A percentile compares a stretch with the other conserved stretches of the same genome.
Conservation (phyloP, 176 grass and related monocot genomes). For the Triticum aestivum region IWGSC_CS_RefSeq_v2.1 NC_057800.1:44512505-44513004, state of each 20-base stretch:
- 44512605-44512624: constrained; percentile 31
- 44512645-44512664: neutral
- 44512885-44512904: too few species aligned
- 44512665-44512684: neutral
- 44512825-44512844: too few species aligned
- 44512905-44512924: too few species aligned
- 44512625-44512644: constrained; percentile 37
- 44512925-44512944: too few species aligned
- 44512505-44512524: constrained; percentile 31
- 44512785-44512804: neutral
- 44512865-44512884: too few species aligned
- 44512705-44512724: neutral
- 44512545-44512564: constrained; percentile 37
- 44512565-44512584: constrained; percentile 16
- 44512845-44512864: too few species aligned
- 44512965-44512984: too few species aligned
- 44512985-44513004: too few species aligned
- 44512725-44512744: neutral
- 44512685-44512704: neutral
- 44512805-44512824: too few species aligned
- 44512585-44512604: constrained; percentile 39
- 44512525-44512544: constrained; percentile 36
- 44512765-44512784: constrained; percentile 34
- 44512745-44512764: constrained; percentile 1
- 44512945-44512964: too few species aligned